These are phyloP conservation scores for Chalciporus piperatoides DNA, from an alignment of 1,284 basidiomycete species.

Conservation along the genomic window DNA sequence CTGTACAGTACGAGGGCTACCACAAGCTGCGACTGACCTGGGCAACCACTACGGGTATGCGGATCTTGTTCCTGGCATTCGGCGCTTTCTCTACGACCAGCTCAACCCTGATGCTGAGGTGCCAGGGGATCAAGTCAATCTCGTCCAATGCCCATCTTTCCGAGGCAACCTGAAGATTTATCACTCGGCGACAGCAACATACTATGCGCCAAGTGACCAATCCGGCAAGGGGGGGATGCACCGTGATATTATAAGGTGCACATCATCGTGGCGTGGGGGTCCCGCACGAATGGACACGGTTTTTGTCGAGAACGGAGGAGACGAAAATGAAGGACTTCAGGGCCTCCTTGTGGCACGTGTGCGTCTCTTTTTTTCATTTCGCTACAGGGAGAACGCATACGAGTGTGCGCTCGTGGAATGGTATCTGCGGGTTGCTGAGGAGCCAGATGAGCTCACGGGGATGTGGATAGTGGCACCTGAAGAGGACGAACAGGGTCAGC, in stretches of 20 bases:
- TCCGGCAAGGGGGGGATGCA: constrained; percentile 1
- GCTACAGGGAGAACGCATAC: background rate
- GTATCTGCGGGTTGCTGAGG: background rate
- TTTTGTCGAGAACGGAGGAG: background rate
- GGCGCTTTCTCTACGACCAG: constrained; percentile 3
- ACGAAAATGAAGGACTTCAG: background rate
- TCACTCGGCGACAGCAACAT: background rate
- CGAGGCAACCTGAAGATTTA: background rate
- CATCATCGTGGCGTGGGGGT: background rate
- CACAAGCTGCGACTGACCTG: no score
- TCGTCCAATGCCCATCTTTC: background rate
- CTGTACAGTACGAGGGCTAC: no score
- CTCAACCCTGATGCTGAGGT: background rate
- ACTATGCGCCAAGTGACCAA: constrained; percentile 5
- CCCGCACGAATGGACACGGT: background rate
- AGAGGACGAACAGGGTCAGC: background rate
- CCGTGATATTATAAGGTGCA: background rate
- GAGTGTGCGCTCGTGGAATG: background rate
- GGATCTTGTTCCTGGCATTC: background rate
- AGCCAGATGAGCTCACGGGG: background rate
- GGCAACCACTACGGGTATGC: background rate
- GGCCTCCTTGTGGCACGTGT: constrained; percentile 3
- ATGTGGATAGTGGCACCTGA: constrained; percentile 5
- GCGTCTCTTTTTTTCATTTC: background rate
- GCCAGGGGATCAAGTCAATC: background rate